Evolutionary conservation across 2,329 filamentous ascomycete genomes (phyloP), one percentile per base, ranked within the genome.

Genomic region (Didymella pinodella): DNA sequence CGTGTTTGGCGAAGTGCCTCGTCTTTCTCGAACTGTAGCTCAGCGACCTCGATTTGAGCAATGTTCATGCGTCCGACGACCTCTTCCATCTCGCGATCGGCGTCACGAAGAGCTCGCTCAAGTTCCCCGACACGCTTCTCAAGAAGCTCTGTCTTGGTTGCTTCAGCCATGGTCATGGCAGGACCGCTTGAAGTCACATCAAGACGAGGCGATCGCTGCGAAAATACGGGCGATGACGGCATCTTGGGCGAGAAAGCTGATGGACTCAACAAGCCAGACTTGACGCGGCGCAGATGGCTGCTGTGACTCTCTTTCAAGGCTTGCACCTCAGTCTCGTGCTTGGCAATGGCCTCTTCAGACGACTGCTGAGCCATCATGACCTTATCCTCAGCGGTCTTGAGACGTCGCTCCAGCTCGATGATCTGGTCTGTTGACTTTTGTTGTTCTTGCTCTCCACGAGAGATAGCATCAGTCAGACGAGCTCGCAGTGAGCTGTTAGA

Each of bases 311-410:
- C 92, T 65, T 90, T 89, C 54, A 98, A 80, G 22, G 85, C 82
- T 18, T 86, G 81, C 36, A 97, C 85, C 77, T 97, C 93, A 36
- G 95, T 92, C 75, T 98, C 95, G 72, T 97, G 93, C 48, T 88
- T 88, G 43, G 86, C 81, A 57, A 98, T 87, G 38, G 89, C 88
- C 48, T 94, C 93, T 75, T 99, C 95, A 0, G 92, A 94, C 20
- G 90, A 86, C 56, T 92, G 89, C 76, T 98, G 94, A 1, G 94
- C 92, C 20, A 86, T 80, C 53, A 96, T 84, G 22, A 99, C 86
- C 68, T 90, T 87, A 61, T 98, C 93, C 75, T 98, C 95, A 49
- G 97, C 86, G 16, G 82, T 79, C 69, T 90, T 92, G 56, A 99
- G 88, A 57, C 88, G 90, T 62, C 85, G 85, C 75, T 98, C 93